A percentile compares a stretch with the other conserved stretches of the same genome.
Evolutionary conservation across 73 alveolate species (phyloP).

Genomic region (Effrenium voratum): DNA sequence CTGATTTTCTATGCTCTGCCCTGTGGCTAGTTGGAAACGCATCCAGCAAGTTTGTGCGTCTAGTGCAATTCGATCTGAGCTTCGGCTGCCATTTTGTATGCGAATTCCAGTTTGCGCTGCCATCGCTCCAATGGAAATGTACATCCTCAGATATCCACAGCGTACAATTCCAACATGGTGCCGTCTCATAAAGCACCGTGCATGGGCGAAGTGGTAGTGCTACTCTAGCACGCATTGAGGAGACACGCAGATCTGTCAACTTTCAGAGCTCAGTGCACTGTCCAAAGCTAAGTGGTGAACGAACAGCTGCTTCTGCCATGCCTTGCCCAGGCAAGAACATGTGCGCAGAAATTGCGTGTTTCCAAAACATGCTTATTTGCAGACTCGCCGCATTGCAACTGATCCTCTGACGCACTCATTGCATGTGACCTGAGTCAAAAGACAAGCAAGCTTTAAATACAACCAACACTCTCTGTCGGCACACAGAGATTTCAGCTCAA

Average conservation of each 20-base stretch:
- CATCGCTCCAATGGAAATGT: slow-evolving; percentile 47
- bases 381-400: not conserved
- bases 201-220: too few species aligned
- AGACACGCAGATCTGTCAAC: not conserved
- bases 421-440: not conserved
- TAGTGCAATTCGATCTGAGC: not conserved
- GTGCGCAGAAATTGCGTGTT: not conserved
- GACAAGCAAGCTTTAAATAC: not conserved
- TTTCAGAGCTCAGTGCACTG: not conserved
- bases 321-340: not conserved
- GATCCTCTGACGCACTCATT: not conserved
- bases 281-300: not conserved
- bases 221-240: not conserved
- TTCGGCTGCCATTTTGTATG: not conserved
- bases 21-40: not conserved
- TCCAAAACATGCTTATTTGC: not conserved
- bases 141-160: not conserved
- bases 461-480: not conserved
- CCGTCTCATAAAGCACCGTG: too few species aligned
- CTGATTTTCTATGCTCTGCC: not conserved
- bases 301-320: slow-evolving; percentile 7
- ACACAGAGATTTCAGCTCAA: not conserved
- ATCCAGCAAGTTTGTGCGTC: not conserved
- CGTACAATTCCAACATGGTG: too few species aligned
- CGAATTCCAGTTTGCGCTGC: slow-evolving; percentile 9